Evolutionary conservation across 495 filamentous ascomycete genomes (phyloP).

Genomic region (Arthonia radiata): DNA sequence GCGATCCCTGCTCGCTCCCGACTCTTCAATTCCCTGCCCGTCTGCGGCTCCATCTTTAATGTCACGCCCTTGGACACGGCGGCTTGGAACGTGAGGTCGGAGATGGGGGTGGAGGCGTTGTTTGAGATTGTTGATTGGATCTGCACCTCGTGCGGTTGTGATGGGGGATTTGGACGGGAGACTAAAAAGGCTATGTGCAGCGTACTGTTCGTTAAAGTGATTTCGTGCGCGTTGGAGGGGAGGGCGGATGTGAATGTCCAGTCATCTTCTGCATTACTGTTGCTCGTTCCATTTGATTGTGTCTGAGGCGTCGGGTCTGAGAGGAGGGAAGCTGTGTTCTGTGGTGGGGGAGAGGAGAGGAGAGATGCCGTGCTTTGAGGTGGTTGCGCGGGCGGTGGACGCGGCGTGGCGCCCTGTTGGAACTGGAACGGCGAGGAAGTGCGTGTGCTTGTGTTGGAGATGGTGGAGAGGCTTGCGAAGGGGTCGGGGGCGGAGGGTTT

Average conservation of each 20-base stretch:
- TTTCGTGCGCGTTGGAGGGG: slow-evolving; percentile 34
- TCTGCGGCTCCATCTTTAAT: slow-evolving; percentile 62
- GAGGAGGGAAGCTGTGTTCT: slow-evolving; percentile 1
- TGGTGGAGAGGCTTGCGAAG: slow-evolving; percentile 13
- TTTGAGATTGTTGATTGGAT: slow-evolving; percentile 54
- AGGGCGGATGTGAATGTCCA: slow-evolving; percentile 85
- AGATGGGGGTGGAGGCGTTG: slow-evolving; percentile 38
- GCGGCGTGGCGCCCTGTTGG: slow-evolving; percentile 12
- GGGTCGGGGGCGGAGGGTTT: slow-evolving; percentile 14
- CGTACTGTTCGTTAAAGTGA: slow-evolving; percentile 32
- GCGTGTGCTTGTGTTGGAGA: slow-evolving; percentile 11
- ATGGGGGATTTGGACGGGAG: slow-evolving; percentile 10
- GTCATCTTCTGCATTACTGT: slow-evolving; percentile 40
- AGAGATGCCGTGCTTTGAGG: slow-evolving; percentile 5
- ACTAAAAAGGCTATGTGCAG: slow-evolving; percentile 28
- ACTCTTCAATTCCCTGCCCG: slow-evolving; percentile 45
- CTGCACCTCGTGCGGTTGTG: slow-evolving; percentile 24
- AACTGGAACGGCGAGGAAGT: slow-evolving; percentile 18
- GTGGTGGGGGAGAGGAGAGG: slow-evolving; percentile 16
- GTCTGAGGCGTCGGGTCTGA: slow-evolving; percentile 3
- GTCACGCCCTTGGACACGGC: slow-evolving; percentile 82
- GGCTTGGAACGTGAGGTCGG: slow-evolving; percentile 68
- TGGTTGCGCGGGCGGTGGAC: slow-evolving; percentile 2
- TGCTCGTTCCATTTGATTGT: slow-evolving; percentile 10
- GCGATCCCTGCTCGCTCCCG: slow-evolving; percentile 54